Percentiles rank a stretch among this genome's conserved stretches.
These are phyloP conservation scores for Nigrospora sphaerica DNA, from an alignment of 2,329 filamentous ascomycete genomes.

Conservation along the genomic window DNA sequence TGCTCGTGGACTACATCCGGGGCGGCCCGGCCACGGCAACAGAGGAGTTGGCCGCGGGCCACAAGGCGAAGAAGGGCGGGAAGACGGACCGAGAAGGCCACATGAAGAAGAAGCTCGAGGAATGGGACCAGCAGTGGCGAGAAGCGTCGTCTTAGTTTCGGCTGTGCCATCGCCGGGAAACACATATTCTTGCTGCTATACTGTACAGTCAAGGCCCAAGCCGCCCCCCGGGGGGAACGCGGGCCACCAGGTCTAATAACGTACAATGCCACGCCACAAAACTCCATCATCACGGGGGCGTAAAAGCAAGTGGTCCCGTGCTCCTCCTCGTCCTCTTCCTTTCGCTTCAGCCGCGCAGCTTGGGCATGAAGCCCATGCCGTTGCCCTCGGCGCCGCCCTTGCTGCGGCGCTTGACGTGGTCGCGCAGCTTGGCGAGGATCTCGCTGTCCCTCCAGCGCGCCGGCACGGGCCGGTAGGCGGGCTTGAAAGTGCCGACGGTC, in stretches of 20 bases:
- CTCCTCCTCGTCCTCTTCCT: not conserved
- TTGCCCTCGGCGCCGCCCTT: slow-evolving; percentile 44
- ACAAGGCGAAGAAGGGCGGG: not conserved
- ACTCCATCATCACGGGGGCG: no score
- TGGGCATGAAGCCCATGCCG: slow-evolving; percentile 54
- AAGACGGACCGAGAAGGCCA: not conserved
- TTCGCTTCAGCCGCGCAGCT: slow-evolving; percentile 22
- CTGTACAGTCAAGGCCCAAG: no score
- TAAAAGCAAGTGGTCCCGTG: not conserved
- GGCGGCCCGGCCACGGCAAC: not conserved
- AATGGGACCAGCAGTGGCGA: not conserved
- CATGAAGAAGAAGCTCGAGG: not conserved
- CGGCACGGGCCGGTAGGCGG: slow-evolving; percentile 87
- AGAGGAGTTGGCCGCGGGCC: not conserved
- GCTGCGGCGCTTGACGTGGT: slow-evolving; percentile 70
- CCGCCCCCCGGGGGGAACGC: no score
- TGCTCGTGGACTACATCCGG: not conserved
- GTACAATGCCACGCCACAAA: no score
- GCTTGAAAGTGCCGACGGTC: slow-evolving; percentile 89
- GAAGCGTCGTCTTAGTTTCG: no score
- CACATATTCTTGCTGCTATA: no score
- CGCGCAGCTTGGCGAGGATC: slow-evolving; percentile 67
- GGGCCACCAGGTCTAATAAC: no score
- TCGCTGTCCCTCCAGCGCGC: slow-evolving; percentile 77
- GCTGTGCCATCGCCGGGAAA: no score